These are phyloP conservation scores for Clitocybe nebularis DNA, from an alignment of 1,284 basidiomycete genomes.

Conservation along the genomic window DNA sequence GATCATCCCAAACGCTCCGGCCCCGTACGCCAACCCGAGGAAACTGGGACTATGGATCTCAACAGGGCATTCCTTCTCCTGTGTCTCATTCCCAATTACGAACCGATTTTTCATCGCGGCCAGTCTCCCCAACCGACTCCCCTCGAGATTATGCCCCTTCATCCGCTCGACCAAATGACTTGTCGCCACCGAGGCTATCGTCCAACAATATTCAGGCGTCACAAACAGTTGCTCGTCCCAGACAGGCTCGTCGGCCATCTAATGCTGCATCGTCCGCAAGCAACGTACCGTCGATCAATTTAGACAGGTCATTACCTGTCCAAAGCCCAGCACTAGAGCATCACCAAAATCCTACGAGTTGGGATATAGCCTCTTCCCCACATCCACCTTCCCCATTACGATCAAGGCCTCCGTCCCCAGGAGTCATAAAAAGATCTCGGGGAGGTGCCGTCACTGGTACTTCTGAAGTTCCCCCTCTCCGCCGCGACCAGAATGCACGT, in stretches of 20 bases:
- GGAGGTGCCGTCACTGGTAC: background rate
- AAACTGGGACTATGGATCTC: slow-evolving; percentile 12
- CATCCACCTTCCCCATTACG: slow-evolving; percentile 5
- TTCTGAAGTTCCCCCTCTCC: slow-evolving; percentile 21
- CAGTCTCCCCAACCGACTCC: slow-evolving; percentile 33
- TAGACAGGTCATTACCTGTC: too few relatives aligned
- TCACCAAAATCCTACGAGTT: too few relatives aligned
- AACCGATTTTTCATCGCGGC: slow-evolving; percentile 26
- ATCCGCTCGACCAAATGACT: slow-evolving; percentile 19
- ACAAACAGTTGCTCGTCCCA: slow-evolving; percentile 11
- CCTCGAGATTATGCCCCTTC: slow-evolving; percentile 17
- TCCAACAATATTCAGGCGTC: slow-evolving; percentile 18
- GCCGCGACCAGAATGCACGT: slow-evolving; percentile 63
- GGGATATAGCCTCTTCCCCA: too few relatives aligned
- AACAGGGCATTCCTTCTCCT: slow-evolving; percentile 2
- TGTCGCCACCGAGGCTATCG: slow-evolving; percentile 14
- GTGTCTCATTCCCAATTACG: slow-evolving; percentile 14
- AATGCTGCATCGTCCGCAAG: slow-evolving; percentile 18
- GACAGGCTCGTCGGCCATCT: slow-evolving; percentile 19
- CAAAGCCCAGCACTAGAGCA: too few relatives aligned
- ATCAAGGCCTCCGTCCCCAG: slow-evolving; percentile 11
- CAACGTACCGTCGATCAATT: slow-evolving; percentile 1
- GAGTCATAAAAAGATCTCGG: slow-evolving; percentile 6
- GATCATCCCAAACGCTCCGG: slow-evolving; percentile 13
- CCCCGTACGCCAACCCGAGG: slow-evolving; percentile 16